Conservation (phyloP, 345 rosid genomes). For the Geranium brycei region DNA sequence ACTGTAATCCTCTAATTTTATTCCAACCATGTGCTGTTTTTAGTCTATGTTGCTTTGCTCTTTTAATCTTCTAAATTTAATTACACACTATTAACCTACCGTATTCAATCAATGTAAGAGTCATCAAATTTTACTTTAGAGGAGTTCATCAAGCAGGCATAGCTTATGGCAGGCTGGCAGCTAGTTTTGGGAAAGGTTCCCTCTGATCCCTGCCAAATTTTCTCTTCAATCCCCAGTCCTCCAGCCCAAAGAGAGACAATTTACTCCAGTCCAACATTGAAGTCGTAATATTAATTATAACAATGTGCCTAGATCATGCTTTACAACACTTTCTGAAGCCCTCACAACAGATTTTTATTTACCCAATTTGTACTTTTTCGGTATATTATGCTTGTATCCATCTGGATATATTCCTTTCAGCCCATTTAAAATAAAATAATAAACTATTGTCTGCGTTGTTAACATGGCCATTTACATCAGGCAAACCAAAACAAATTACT, state of each 20-base stretch:
- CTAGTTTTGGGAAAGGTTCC: neutral
- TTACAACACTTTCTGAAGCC: neutral
- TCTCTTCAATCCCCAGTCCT: neutral
- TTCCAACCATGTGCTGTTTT: neutral
- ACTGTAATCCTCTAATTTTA: neutral
- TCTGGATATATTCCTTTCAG: no score
- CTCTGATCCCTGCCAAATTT: neutral
- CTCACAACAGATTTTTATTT: neutral
- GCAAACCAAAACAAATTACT: no score
- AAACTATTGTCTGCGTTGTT: no score
- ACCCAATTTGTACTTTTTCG: no score
- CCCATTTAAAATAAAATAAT: no score
- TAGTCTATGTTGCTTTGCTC: neutral
- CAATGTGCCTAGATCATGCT: neutral
- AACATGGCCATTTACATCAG: no score
- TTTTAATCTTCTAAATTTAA: neutral
- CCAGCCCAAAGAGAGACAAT: neutral
- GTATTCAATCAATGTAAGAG: neutral
- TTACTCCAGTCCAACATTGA: neutral
- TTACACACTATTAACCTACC: neutral
- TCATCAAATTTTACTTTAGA: neutral
- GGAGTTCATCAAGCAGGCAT: neutral
- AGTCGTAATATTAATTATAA: neutral
- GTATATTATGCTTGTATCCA: no score
- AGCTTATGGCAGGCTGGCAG: neutral